Percentiles rank a stretch among this genome's conserved stretches.
These are phyloP conservation scores for Hanseniaspora lachancei DNA, from an alignment of 805 yeast genomes.

Conservation along the genomic window DNA sequence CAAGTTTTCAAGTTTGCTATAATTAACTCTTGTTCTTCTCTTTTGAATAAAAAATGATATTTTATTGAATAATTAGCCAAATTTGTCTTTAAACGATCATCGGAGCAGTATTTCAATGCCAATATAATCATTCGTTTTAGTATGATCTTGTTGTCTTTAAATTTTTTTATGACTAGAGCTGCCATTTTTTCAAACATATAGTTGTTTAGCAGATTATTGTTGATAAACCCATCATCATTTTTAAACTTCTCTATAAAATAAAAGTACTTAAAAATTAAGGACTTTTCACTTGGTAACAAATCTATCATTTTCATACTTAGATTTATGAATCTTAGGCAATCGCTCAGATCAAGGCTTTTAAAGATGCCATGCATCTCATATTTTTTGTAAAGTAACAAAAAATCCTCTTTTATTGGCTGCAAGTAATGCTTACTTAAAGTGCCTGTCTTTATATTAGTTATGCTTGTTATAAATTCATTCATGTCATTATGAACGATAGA, in stretches of 20 bases:
- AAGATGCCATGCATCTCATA: neutral
- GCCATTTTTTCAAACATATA: neutral
- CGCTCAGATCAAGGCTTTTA: neutral
- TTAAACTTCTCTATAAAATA: neutral
- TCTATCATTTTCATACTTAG: neutral
- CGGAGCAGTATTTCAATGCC: neutral
- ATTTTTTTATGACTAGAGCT: neutral
- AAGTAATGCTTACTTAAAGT: neutral
- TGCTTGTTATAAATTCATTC: neutral
- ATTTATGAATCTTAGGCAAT: neutral
- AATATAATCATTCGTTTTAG: neutral
- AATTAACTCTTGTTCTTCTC: neutral
- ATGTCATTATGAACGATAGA: neutral
- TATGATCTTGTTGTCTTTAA: neutral
- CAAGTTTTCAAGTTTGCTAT: neutral
- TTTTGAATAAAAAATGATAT: neutral
- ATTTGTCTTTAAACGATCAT: neutral
- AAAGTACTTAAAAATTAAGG: neutral
- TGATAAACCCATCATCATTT: neutral
- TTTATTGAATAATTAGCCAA: neutral
- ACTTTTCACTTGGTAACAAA: neutral
- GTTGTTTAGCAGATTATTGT: neutral
- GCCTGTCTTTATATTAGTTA: neutral
- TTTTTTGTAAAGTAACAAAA: neutral
- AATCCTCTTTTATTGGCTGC: conserved; percentile 1